Base-by-base conservation (phyloP, 805 yeast species). In the Wickerhamiella qilinensis region DNA sequence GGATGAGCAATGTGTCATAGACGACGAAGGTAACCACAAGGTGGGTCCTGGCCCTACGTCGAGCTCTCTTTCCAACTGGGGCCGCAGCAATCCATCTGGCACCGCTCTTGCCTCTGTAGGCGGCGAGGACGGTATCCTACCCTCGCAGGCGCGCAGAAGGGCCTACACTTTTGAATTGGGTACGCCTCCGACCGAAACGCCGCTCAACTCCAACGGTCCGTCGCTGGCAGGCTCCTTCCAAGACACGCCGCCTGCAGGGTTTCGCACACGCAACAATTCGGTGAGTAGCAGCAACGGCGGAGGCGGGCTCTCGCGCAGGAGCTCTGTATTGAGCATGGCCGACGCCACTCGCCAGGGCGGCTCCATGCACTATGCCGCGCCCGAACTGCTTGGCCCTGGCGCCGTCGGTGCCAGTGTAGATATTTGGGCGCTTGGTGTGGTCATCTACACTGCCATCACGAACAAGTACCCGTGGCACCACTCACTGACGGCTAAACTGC, bases 301-400 rank as follows among this genome's bases (percentile, higher is more conserved):
- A 14, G 17, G 12, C n/a, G 24, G 16, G 4, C 33, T 30, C 14
- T 30, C 21, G 20, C 24, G 35, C 4, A 7, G n/a, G 20, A 32
- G 17, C 25, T 32, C 35, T 9, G 30, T 28, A 6, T 9, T 17
- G 14, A 14, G 17, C 5, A 32, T 17, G 20, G 9, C n/a, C 12
- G 36, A 33, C 12, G 16, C n/a, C 28, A 38, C 50, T 12, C 41
- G 43, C 27, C 41, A 77, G 47, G 80, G 83, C 36, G 97, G 97
- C 0, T 85, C 94, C 1, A 63, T 86, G 24, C 95, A 96, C 0
- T 86, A 84, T 55, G 93, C 95, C 0, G 72, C 94, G 0, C 97
- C 97, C 0, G 95, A 86, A 53, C 63, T 84, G 15, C 59, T 85
- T 30, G 81, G 84, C 4, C 38, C 38, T 2, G 62, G 75, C 50